Base-by-base conservation (phyloP, 2,329 filamentous ascomycete genomes). In the Cercospora sesami region DNA sequence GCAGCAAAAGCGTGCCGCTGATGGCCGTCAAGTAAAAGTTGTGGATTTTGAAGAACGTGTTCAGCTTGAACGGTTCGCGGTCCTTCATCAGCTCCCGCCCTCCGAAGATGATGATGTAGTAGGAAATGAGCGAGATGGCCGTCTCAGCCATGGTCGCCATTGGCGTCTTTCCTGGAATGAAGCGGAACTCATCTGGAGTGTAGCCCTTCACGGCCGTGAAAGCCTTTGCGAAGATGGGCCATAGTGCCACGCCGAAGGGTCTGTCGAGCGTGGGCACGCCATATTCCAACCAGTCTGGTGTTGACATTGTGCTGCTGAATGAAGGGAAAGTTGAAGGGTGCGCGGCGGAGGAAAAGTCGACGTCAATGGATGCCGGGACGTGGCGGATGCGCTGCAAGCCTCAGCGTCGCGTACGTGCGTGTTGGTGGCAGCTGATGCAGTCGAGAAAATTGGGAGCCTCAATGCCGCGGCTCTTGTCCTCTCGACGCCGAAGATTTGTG, bases 71-170 rank as follows among this genome's bases (percentile, higher is more conserved):
- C 23, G 94, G 86, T 78, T 90, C 86, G 71, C 92, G 88, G 77
- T 91, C 90, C 82, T 92, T 92, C 95, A 99, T 98, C 75, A 93
- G 79, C 82, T 96, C 92, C 73, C 94, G 88, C 68, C 94, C 95
- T 72, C 94, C 94, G 74, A 98, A 96, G 77, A 98, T 95, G 83
- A 97, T 85, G 74, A 91, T 83, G 82, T 98, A 98, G 89, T 98
- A 99, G 79, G 91, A 83, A 78, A 93, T 83, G 75, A 97, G 90
- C 79, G 93, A 90, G 74, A 91, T 87, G 68, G 88, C 87, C 60
- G 92, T 94, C 82, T 92, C 89, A 81, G 90, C 91, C 76, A 97
- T 84, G 4, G 94, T 97, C 65, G 94, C 97, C 87, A 98, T 90
- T 70, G 93, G 91, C 31, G 94, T 97, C 80, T 89, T 84, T 77